A percentile compares a stretch with the other conserved stretches of the same genome.
Evolutionary conservation across 106 monocot species (phyloP).

Genomic region (Agapanthus africanus): DNA sequence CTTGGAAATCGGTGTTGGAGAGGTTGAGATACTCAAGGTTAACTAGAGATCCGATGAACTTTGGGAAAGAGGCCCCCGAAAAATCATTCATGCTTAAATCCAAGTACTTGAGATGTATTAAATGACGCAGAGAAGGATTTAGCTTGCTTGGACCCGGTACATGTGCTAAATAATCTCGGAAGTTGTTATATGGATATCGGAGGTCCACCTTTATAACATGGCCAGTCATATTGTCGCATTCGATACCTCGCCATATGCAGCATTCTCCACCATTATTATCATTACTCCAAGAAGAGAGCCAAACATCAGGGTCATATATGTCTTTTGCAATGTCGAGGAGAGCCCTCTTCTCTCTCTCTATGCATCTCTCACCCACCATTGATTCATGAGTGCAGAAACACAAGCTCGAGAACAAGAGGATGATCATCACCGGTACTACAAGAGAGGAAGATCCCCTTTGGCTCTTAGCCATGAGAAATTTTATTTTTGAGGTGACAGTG

Average conservation of each 20-base stretch:
- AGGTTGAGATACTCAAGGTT: constrained; percentile 25
- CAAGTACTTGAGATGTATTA: not conserved
- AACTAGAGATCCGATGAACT: constrained; percentile 3
- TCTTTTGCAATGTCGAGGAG: constrained; percentile 24
- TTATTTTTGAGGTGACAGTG: too few species aligned
- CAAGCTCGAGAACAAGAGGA: too few species aligned
- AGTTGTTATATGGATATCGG: not conserved
- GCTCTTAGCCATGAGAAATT: too few species aligned
- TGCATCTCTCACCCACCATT: too few species aligned
- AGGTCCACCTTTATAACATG: constrained; percentile 1
- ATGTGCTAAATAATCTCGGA: not conserved
- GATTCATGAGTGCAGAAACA: too few species aligned
- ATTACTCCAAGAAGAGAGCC: constrained; percentile 18
- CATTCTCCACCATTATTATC: not conserved
- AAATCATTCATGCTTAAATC: not conserved
- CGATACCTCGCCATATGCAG: not conserved
- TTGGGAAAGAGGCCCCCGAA: not conserved
- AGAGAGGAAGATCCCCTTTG: too few species aligned
- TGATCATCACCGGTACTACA: too few species aligned
- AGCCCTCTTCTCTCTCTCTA: constrained; percentile 17
- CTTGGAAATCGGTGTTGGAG: not conserved
- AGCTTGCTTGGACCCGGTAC: not conserved
- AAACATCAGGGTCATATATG: constrained; percentile 5
- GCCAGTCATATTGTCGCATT: not conserved
- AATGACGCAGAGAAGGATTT: not conserved